A percentile compares a stretch with the other conserved stretches of the same genome.
phyloP scores from a whole-genome alignment of 176 grass and related monocot genomes.

The Panicum miliaceum region DNA sequence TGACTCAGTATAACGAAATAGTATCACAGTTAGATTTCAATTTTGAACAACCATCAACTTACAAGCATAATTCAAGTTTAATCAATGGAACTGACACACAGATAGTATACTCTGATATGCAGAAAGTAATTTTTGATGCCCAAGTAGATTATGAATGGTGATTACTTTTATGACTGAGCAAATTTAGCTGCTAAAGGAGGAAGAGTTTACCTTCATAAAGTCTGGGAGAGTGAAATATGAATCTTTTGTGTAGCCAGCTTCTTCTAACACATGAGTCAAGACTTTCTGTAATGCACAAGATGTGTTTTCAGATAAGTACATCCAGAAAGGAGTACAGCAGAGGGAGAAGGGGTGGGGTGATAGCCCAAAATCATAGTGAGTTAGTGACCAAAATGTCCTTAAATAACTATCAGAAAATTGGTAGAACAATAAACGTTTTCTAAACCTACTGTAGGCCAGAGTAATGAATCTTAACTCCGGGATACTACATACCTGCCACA shows the following conservation, averaged over 20 bases:
- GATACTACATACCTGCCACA: not conserved
- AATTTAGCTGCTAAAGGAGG: not conserved
- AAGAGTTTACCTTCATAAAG: constrained; percentile 72
- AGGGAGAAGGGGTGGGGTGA: not conserved
- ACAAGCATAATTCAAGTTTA: not conserved
- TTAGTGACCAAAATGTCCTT: not conserved
- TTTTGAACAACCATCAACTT: not conserved
- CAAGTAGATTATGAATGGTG: not conserved
- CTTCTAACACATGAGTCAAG: constrained; percentile 70
- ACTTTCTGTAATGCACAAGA: constrained; percentile 65
- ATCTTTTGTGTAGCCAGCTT: constrained; percentile 76
- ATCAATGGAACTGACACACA: not conserved
- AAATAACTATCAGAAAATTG: not conserved
- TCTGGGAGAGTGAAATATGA: constrained; percentile 67
- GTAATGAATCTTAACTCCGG: not conserved
- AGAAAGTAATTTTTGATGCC: not conserved
- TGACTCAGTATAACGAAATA: not conserved
- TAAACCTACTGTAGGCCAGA: not conserved
- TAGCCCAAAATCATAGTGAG: constrained; percentile 17
- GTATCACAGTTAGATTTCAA: not conserved
- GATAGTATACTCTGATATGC: constrained; percentile 1
- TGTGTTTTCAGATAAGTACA: not conserved
- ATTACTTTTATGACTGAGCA: not conserved
- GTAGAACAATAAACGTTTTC: constrained; percentile 5
- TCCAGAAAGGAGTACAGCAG: not conserved